A percentile compares a stretch with the other conserved stretches of the same genome.
Evolutionary conservation across 768 basidiomycete species (phyloP).

Genomic region (Boletus pseudopeckii): DNA sequence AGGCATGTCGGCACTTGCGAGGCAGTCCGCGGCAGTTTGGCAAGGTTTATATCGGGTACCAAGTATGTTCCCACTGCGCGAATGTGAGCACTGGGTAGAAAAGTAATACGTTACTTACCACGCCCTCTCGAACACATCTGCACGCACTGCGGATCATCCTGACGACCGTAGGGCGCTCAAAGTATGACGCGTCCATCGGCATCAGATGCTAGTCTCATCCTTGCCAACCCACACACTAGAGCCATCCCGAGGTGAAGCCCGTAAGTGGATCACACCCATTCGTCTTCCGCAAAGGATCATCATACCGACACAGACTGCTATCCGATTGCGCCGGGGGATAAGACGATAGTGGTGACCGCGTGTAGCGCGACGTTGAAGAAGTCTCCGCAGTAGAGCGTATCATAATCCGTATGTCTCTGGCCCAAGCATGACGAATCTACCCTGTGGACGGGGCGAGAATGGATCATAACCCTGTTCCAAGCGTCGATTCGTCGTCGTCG

Average conservation of each 20-base stretch:
- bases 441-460: slow-evolving; percentile 23
- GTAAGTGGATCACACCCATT: slow-evolving; percentile 65
- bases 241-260: slow-evolving; percentile 50
- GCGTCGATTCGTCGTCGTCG: too few relatives aligned
- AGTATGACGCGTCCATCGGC: slow-evolving; percentile 57
- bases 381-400: slow-evolving; percentile 40
- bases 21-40: slow-evolving; percentile 45
- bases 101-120: slow-evolving; percentile 39
- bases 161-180: slow-evolving; percentile 46
- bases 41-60: slow-evolving; percentile 63
- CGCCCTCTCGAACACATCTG: slow-evolving; percentile 63
- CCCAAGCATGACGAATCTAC: slow-evolving; percentile 7
- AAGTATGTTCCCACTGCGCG: slow-evolving; percentile 55
- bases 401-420: slow-evolving; percentile 27
- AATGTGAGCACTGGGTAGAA: slow-evolving; percentile 9
- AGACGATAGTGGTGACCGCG: slow-evolving; percentile 38
- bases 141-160: slow-evolving; percentile 55
- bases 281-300: slow-evolving; percentile 20
- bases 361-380: slow-evolving; percentile 19
- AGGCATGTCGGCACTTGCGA: slow-evolving; percentile 31
- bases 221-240: slow-evolving; percentile 59
- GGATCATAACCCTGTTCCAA: slow-evolving; percentile 34
- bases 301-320: slow-evolving; percentile 7
- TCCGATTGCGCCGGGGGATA: slow-evolving; percentile 28
- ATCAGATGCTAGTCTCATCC: slow-evolving; percentile 43